A percentile compares a stretch with the other conserved stretches of the same genome.
Evolutionary conservation across 257 asterid genomes (phyloP).

Genomic region (Nicotiana paniculata): DNA sequence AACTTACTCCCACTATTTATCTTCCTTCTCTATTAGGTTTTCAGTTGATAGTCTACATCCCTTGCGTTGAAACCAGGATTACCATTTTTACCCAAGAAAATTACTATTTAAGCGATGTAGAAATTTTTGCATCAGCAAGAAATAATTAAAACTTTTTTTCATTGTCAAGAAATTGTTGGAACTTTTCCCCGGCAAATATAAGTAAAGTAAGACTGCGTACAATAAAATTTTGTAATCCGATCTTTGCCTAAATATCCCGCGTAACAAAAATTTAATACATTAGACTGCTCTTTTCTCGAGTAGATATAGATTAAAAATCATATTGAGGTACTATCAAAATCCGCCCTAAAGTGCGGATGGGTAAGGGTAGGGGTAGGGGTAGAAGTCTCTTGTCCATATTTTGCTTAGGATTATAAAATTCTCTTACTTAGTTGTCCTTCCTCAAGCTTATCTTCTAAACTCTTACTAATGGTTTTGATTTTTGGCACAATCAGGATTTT

Average conservation of each 20-base stretch:
- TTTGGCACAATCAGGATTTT: no score
- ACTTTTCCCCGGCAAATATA: no score
- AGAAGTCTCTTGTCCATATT: slow-evolving; percentile 6
- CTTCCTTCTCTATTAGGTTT: not conserved
- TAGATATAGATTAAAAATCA: no score
- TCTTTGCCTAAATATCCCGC: rapidly evolving
- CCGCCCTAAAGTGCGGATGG: slow-evolving; percentile 29
- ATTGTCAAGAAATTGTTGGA: no score
- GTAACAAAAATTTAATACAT: no score
- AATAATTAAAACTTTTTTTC: no score
- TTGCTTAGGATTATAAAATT: slow-evolving; percentile 19
- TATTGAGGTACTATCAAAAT: slow-evolving; percentile 28
- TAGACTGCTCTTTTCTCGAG: rapidly evolving
- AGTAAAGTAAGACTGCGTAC: rapidly evolving
- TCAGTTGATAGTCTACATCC: not conserved
- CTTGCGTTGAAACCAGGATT: no score
- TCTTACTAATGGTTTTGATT: not conserved
- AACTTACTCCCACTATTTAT: no score
- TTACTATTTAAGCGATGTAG: no score
- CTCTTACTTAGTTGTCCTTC: not conserved
- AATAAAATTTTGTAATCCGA: rapidly evolving
- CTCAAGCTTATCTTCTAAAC: slow-evolving; percentile 17
- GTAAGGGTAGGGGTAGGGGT: no score
- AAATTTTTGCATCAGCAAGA: no score
- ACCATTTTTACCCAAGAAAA: no score